Evolutionary conservation across 225 moss, liverwort and hornwort species (phyloP), one percentile per base, ranked within the genome.

Genomic region (Polytrichum commune): DNA sequence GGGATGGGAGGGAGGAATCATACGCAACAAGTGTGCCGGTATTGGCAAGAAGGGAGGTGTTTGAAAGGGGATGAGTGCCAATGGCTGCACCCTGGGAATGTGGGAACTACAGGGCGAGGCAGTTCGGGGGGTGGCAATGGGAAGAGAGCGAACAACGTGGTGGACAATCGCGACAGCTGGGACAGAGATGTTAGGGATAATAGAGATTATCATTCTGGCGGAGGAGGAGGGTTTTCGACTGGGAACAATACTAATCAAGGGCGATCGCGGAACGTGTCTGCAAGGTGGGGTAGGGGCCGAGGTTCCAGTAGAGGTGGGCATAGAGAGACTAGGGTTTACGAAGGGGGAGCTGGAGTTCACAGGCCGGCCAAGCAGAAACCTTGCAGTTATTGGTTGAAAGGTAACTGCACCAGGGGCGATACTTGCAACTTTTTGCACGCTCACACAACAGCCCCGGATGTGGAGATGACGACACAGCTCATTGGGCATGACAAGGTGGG

Each of bases 31-130:
- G 95, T 98, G 63, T 98, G 97, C 78, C 88, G 90, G 30, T 98
- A 67, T 67, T 98, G 97, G 97, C 88, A 80, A 73, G 95, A 94
- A 75, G 97, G 95, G 1, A 79, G 97, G 25, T 98, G 97, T 73
- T 25, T 69, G 69, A 93, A 88, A 81, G 97, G 97, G 22, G 97
- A 98, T 53, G 87, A 92, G 1, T 98, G 97, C 78, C 91, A 94
- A 69, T 98, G 86, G 89, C 77, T 91, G 72, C 97, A 98, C 66
- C 92, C 97, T 6, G 97, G 91, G 27, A 77, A 79, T 69, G 86
- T 87, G 5, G 97, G 97, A 22, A 78, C 92, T 0, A 98, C 97
- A 20, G 97, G 97, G 55, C 88, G 97, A 77, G 87, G 91, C 54
- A 84, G 71, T 73, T 46, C 46, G 46, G 74, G 80, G 6, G 74